phyloP scores from a whole-genome alignment of 257 asterid genomes.

The Nicotiana tomentosiformis region DNA sequence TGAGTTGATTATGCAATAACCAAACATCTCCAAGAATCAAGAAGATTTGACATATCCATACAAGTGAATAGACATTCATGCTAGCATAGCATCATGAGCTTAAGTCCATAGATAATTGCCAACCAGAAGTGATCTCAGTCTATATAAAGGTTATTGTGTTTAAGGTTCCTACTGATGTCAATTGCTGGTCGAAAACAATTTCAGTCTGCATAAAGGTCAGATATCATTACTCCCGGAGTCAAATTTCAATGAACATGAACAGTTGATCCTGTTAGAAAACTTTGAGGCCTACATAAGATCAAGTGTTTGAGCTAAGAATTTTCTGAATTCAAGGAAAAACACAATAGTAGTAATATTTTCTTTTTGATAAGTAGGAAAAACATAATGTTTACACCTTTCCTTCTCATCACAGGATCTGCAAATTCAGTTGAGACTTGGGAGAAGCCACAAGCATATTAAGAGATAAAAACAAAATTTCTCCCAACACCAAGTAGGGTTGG shows the following conservation, averaged over 20 bases:
- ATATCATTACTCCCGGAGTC: not conserved
- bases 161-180: not conserved
- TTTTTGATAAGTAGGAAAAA: not conserved
- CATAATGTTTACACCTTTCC: not conserved
- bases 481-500: not conserved
- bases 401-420: not conserved
- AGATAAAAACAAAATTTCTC: not conserved
- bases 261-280: not conserved
- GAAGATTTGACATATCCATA: constrained; percentile 1
- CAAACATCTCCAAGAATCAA: not conserved
- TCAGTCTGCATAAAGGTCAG: not conserved
- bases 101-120: not conserved
- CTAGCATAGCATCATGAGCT: not conserved
- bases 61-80: not conserved
- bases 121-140: not conserved
- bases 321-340: not conserved
- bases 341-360: too few species aligned
- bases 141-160: not conserved
- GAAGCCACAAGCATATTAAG: not conserved
- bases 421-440: not conserved
- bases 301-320: not conserved
- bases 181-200: not conserved
- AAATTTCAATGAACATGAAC: not conserved
- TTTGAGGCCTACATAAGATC: not conserved
- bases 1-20: not conserved